A percentile compares a stretch with the other conserved stretches of the same genome.
phyloP scores from a whole-genome alignment of 2,329 filamentous ascomycete species.

The Hymenotorrendiella dingleyae region DNA sequence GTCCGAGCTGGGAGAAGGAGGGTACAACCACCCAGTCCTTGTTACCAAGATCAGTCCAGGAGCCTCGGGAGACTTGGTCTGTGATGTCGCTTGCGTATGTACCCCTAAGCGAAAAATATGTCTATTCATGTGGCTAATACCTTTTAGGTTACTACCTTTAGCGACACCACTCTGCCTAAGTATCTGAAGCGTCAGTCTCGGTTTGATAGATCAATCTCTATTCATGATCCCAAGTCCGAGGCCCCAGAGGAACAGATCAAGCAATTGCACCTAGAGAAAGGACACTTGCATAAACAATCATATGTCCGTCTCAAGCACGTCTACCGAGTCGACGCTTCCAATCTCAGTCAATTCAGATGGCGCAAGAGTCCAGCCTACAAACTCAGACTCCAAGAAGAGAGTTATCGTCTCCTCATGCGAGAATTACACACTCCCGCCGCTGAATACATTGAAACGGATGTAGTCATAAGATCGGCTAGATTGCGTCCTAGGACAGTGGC shows the following conservation, averaged over 20 bases:
- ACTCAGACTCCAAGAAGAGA: slow-evolving; percentile 7
- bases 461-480: no score
- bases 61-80: slow-evolving; percentile 16
- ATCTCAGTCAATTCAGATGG: slow-evolving; percentile 3
- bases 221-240: slow-evolving; percentile 7
- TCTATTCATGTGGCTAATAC: not conserved
- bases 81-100: slow-evolving; percentile 15
- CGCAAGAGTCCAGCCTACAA: slow-evolving; percentile 7
- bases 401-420: slow-evolving; percentile 9
- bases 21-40: slow-evolving; percentile 15
- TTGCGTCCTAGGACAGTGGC: no score
- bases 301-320: slow-evolving; percentile 15
- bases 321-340: slow-evolving; percentile 7
- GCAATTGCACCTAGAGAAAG: slow-evolving; percentile 13
- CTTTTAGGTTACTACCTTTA: slow-evolving; percentile 15
- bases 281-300: slow-evolving; percentile 14
- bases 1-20: slow-evolving; percentile 10
- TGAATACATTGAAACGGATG: not conserved
- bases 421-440: not conserved
- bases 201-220: slow-evolving; percentile 8
- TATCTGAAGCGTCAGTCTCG: slow-evolving; percentile 7
- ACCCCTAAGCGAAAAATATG: not conserved
- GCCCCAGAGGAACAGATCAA: not conserved
- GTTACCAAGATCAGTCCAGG: slow-evolving; percentile 11
- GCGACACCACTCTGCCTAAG: slow-evolving; percentile 5